Evolutionary conservation across 495 filamentous ascomycete species (phyloP).

Genomic region (Margaritispora aquatica): DNA sequence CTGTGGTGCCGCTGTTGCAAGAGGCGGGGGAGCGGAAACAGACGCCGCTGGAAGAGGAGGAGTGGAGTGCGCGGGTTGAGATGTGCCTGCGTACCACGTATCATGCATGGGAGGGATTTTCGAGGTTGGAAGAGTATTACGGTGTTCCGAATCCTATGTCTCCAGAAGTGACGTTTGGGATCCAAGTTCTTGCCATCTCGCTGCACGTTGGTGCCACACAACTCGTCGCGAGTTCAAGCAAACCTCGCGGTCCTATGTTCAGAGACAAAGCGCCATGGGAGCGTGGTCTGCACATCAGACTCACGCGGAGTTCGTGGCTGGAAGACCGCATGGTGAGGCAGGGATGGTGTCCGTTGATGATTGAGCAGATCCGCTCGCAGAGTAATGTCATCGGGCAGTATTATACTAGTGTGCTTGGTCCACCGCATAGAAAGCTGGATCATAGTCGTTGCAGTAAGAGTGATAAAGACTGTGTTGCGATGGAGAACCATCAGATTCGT

Average conservation of each 20-base stretch:
- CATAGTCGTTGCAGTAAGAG: slow-evolving; percentile 1
- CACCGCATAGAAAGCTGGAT: slow-evolving; percentile 9
- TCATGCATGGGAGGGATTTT: neutral
- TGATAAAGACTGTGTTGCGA: slow-evolving; percentile 4
- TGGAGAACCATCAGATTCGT: neutral
- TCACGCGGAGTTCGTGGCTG: neutral
- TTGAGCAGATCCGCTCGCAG: slow-evolving; percentile 2
- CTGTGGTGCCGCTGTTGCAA: slow-evolving; percentile 4
- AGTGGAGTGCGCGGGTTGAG: neutral
- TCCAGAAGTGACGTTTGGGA: neutral
- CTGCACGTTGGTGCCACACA: slow-evolving; percentile 1
- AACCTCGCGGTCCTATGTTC: neutral
- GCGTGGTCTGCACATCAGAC: neutral
- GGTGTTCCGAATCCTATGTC: slow-evolving; percentile 1
- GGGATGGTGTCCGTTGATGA: slow-evolving; percentile 7
- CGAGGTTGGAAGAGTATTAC: neutral
- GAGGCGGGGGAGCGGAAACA: neutral
- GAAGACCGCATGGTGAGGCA: slow-evolving; percentile 1
- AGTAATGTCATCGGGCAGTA: slow-evolving; percentile 1
- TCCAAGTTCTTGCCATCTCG: slow-evolving; percentile 7
- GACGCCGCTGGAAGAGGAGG: neutral
- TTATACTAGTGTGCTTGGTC: slow-evolving; percentile 15
- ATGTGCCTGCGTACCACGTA: neutral
- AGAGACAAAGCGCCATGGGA: neutral
- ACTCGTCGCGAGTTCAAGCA: neutral